Evolutionary conservation across 1,284 basidiomycete genomes (phyloP), one percentile per base, ranked within the genome.

Genomic region (Microbotryum intermedium): DNA sequence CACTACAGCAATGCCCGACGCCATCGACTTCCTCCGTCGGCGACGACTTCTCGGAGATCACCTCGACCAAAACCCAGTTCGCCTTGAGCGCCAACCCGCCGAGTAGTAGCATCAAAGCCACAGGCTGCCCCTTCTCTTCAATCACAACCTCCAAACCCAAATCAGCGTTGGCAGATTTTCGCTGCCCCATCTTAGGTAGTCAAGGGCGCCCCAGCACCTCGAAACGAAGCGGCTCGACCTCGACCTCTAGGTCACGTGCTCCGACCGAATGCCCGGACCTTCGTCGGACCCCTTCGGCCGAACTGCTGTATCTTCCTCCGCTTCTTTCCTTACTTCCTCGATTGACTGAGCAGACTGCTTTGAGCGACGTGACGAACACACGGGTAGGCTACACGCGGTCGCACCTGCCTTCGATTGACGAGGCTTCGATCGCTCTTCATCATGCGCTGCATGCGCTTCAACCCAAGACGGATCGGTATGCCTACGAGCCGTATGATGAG

Each of bases 371-470:
- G 21, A 55, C 61, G 46, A 6, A 28, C 69, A 74, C 30, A 76
- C 76, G 53, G 23, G 60, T 39, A 79, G 81, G 1, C 72, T 85
- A 80, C 21, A 90, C 89, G 10, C 79, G 83, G 66, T 85, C 86
- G 0, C 84, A 83, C 30, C 78, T 93, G 1, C 90, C 90, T 0
- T 77, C 86, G 64, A 90, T 93, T 52, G 88, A 91, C 71, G 82
- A 84, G 0, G 85, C 83, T 3, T 89, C 87, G 2, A 75, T 91
- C n/a, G 85, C 86, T 0, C 77, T 95, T 4, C 90, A 93, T 75
- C 84, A 84, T 72, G 86, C 88, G 0, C 77, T 94, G 44, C 88
- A 93, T 72, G 74, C 78, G 53, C 91, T 94, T 76, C 79, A 72
- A 25, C 87, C 88, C 0, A 50, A 81, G 4, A 79, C 81, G 1